Evolutionary conservation across 768 basidiomycete species (phyloP), one percentile per base, ranked within the genome.

Genomic region (Nidularia pulvinata): DNA sequence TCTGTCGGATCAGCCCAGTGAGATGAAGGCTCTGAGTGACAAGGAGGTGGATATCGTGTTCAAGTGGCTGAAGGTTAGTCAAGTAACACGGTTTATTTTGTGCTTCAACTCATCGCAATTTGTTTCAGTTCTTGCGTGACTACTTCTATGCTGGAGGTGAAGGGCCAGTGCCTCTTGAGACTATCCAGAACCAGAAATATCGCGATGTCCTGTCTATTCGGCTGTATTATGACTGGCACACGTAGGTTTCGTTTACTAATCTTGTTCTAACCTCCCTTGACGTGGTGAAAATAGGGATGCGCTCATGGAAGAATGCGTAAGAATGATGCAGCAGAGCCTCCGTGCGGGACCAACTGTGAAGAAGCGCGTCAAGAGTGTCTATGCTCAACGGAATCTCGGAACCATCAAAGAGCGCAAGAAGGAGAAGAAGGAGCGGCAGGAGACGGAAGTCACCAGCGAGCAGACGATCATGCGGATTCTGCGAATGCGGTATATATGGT

Each of bases 31-130:
- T 1, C 68, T 99, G 65, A 87, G 81, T 30, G 97, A 98, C 63
- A 95, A 96, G 71, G 97, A 98, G 72, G 91, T 98, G 36, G 97
- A 98, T 66, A 89, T 98, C 55, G 96, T 95, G n/a, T 93, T 98
- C 76, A 96, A 95, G 67, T 98, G 97, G 93, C 68, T 98, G 51
- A 95, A 95, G 85, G 95, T 91, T 53, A 14, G 56, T 36, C 13
- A 6, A 5, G 37, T 34, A 6, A 37, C 10, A 22, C 48, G 33
- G 33, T 5, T n/a, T 11, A 7, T 43, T 30, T 37, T 45, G 32
- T 53, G 14, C 33, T 6, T 30, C 10, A 19, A 5, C 14, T 49
- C 63, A 16, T 56, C 53, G 33, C 48, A 36, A 48, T 54, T 35
- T 55, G 6, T 45, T 14, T 16, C 56, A 96, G 93, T 98, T 98